Evolutionary conservation across 2,329 filamentous ascomycete species (phyloP).

Genomic region (Paraphoma sp.): DNA sequence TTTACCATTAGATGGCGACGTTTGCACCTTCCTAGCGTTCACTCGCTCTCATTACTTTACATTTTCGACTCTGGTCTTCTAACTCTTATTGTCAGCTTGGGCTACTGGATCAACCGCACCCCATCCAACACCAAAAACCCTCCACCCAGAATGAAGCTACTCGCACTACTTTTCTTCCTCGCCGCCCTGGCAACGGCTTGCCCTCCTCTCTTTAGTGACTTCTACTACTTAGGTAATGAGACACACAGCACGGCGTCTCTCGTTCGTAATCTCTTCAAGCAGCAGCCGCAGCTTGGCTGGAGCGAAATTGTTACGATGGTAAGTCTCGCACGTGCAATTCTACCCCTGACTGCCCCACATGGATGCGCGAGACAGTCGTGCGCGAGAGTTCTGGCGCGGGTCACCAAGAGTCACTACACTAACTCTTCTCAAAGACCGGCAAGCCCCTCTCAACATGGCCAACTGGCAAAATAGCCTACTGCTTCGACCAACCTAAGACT

Average conservation of each 20-base stretch:
- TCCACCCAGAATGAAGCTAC: too few relatives aligned
- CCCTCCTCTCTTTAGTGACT: slow-evolving; percentile 2
- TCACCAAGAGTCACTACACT: neutral
- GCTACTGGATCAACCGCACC: too few relatives aligned
- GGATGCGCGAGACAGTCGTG: too few relatives aligned
- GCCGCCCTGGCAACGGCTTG: neutral
- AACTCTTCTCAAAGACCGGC: neutral
- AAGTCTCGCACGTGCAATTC: neutral
- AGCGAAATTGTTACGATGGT: neutral
- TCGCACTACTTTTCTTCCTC: neutral
- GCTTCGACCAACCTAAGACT: neutral
- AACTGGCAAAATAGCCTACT: neutral
- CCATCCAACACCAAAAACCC: too few relatives aligned
- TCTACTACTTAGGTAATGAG: neutral
- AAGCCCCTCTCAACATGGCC: neutral
- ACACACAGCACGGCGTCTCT: neutral
- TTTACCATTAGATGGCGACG: too few relatives aligned
- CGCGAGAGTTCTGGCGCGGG: too few relatives aligned
- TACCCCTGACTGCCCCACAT: neutral
- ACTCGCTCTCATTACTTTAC: too few relatives aligned
- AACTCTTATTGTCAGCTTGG: too few relatives aligned
- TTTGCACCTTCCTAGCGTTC: too few relatives aligned
- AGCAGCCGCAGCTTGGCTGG: neutral
- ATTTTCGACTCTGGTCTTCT: too few relatives aligned
- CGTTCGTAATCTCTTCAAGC: neutral